Percentiles rank a stretch among this genome's conserved stretches.
Conservation (phyloP, 345 rosid genomes). For the Brassica nigra region DNA sequence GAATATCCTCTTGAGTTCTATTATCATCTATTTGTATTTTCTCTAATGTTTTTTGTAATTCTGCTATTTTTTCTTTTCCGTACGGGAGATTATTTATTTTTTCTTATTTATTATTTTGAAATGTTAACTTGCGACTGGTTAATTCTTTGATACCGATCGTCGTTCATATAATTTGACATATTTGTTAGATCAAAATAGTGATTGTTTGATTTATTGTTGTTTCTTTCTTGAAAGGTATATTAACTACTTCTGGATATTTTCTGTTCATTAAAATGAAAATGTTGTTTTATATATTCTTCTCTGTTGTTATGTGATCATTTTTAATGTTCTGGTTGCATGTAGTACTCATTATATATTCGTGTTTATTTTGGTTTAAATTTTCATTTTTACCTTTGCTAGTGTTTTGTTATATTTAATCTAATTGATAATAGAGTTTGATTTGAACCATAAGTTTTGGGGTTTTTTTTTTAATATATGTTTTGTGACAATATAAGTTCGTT, state of each 20-base stretch:
- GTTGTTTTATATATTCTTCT: background rate
- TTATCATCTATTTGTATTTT: no score
- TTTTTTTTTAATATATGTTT: no score
- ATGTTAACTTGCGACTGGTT: background rate
- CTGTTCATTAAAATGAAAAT: background rate
- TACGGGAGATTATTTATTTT: no score
- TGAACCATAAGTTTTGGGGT: background rate
- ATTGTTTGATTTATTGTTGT: background rate
- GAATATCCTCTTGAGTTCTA: no score
- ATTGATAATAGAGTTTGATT: background rate
- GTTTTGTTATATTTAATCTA: background rate
- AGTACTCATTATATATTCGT: background rate
- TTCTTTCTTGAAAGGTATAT: no score
- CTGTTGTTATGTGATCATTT: background rate
- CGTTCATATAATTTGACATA: background rate
- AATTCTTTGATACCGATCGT: background rate
- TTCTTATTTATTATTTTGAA: background rate
- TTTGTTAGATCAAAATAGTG: background rate
- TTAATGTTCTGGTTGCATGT: background rate
- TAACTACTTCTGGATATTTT: background rate
- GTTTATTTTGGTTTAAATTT: background rate
- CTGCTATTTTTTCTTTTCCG: no score
- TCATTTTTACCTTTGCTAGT: background rate
- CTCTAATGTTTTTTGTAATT: no score
- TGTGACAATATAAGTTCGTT: no score